Base-by-base conservation (phyloP, 345 rosid species). In the Brassica nigra region DNA sequence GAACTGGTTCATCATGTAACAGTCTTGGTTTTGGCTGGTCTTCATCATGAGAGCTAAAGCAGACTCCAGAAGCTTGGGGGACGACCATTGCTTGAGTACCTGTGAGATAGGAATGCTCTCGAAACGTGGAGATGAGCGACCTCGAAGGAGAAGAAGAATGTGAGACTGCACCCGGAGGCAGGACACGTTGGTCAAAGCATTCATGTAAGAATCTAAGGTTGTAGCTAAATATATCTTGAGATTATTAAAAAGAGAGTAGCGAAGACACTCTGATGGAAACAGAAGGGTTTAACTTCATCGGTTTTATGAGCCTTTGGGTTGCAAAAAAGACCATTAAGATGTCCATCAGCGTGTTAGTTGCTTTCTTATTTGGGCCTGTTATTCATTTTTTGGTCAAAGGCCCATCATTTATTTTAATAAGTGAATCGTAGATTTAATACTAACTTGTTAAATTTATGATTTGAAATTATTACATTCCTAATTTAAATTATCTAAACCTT, bases 1-100 rank as follows among this genome's bases (percentile, higher is more conserved):
- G 83, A 91, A 88, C 74, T 93, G 97, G 85, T 91, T 93, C 75
- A 79, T 64, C 8, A 82, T 80, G 82, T 75, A 85, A 78, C 87
- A 86, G 71, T 93, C 87, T 76, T 89, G 90, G 79, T 73, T 84
- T n/a, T 82, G 84, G 70, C 80, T 67, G 76, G 68, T 79, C 82
- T 90, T 91, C 79, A 89, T 49, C 95, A 91, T 86, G 84, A 80
- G 58, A 55, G 92, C 88, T 74, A 85, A 88, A 58, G 79, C 42
- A 33, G 85, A 76, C 62, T 90, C 90, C 8, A 90, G 84, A 47
- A 84, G 79, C 81, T 62, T 77, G 1, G 81, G 49, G 58, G 6
- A 66, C 61, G 39, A 8, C 67, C 89, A 88, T 80, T 73, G 73
- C 59, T 77, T 70, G 55, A 87, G 69, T 33, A 75, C 28, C 57